These are phyloP conservation scores for Holtermannia corniformis DNA, from an alignment of 768 basidiomycete genomes.

Conservation along the genomic window DNA sequence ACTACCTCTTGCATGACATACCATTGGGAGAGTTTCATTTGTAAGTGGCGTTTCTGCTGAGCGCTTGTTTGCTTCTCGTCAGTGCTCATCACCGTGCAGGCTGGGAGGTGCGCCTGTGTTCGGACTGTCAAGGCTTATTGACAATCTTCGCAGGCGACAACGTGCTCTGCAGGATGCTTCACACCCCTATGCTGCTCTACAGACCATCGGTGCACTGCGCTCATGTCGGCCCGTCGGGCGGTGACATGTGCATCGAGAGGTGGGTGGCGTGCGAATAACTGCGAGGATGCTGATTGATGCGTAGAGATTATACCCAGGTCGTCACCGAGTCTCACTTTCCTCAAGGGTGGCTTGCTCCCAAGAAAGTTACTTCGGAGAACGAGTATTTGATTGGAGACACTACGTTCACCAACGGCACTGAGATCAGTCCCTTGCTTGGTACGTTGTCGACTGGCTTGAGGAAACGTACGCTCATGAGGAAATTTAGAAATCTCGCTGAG, in stretches of 20 bases:
- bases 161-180: slow-evolving; percentile 15
- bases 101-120: slow-evolving; percentile 1
- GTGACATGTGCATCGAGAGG: slow-evolving; percentile 19
- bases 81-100: too few relatives aligned
- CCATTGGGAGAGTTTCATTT: slow-evolving; percentile 9
- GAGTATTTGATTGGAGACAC: slow-evolving; percentile 6
- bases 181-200: slow-evolving; percentile 14
- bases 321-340: slow-evolving; percentile 17
- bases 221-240: slow-evolving; percentile 16
- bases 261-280: slow-evolving; percentile 8
- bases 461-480: background rate
- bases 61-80: background rate
- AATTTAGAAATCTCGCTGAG: slow-evolving; percentile 19
- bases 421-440: slow-evolving; percentile 14
- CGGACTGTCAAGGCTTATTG: background rate
- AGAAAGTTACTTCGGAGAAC: slow-evolving; percentile 22
- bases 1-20: background rate
- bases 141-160: slow-evolving; percentile 15
- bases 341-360: slow-evolving; percentile 18
- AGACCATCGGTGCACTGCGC: slow-evolving; percentile 17
- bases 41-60: background rate
- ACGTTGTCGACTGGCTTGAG: background rate
- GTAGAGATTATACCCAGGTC: slow-evolving; percentile 14
- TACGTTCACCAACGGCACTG: slow-evolving; percentile 4
- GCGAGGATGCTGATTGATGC: background rate